A percentile compares a stretch with the other conserved stretches of the same genome.
phyloP scores from a whole-genome alignment of 805 yeast genomes.

The Barnettozyma wickerhamii region DNA sequence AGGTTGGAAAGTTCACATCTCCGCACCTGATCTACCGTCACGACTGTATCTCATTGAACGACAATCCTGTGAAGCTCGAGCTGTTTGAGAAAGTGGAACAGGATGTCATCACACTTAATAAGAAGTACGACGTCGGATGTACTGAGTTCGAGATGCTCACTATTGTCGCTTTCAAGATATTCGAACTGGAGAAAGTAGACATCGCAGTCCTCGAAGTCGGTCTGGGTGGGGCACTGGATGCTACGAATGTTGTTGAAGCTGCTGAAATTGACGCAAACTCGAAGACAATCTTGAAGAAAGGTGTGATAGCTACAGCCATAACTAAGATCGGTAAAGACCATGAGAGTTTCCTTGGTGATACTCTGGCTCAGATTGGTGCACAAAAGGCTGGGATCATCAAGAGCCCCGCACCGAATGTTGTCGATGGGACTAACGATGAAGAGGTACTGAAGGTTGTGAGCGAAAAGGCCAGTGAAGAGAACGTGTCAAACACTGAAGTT shows the following conservation, averaged over 20 bases:
- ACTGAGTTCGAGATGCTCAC: slow-evolving; percentile 88
- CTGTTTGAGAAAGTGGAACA: slow-evolving; percentile 43
- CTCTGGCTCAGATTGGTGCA: slow-evolving; percentile 58
- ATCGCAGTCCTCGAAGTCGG: slow-evolving; percentile 93
- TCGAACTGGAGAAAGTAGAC: slow-evolving; percentile 53
- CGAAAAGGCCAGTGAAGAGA: slow-evolving; percentile 30
- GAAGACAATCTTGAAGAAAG: slow-evolving; percentile 16
- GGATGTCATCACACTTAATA: slow-evolving; percentile 39
- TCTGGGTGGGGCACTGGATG: slow-evolving; percentile 83
- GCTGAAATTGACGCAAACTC: slow-evolving; percentile 4
- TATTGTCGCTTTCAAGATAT: slow-evolving; percentile 78
- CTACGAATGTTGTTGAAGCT: slow-evolving; percentile 68
- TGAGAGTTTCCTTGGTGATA: slow-evolving; percentile 66
- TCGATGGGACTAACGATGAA: slow-evolving; percentile 61
- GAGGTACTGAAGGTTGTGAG: slow-evolving; percentile 46
- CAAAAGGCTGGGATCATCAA: slow-evolving; percentile 90
- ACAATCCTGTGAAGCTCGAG: slow-evolving; percentile 43
- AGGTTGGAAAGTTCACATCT: slow-evolving; percentile 79
- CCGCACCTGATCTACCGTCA: slow-evolving; percentile 76
- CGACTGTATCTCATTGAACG: slow-evolving; percentile 72
- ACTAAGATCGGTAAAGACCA: slow-evolving; percentile 89
- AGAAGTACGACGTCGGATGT: slow-evolving; percentile 47
- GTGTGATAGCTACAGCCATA: slow-evolving; percentile 64
- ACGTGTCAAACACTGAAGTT: slow-evolving; percentile 27
- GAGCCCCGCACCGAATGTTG: slow-evolving; percentile 47